Base-by-base conservation (phyloP, 2,329 filamentous ascomycete genomes). In the Thielaviopsis musarum region DNA sequence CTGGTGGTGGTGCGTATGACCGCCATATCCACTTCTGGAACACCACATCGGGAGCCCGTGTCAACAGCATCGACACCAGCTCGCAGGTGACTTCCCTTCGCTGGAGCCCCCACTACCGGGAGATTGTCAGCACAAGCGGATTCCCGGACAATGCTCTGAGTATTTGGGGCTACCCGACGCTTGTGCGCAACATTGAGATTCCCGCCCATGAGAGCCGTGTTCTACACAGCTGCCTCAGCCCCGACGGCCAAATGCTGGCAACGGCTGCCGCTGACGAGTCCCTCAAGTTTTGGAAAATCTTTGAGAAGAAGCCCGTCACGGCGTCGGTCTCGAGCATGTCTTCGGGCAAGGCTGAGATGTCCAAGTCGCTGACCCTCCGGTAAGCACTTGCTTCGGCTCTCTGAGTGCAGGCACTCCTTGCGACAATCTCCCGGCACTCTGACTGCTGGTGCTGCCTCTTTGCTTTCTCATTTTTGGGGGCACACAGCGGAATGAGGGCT, bases 1-100 rank as follows among this genome's bases (percentile, higher is more conserved):
- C 93, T 52, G 93, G 93, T 60, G 93, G 93, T 69, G 93, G 93
- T 66, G 94, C 89, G 52, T 94, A 96, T 72, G 93, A 98, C 71
- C 87, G 90, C 66, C 88, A 96, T 74, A 98, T 98, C 72, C 93
- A 98, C 78, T 98, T 98, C 82, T 98, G 93, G 93, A 98, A 98
- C 80, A 94, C 91, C 54, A 97, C 93, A 22, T 95, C 91, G 4
- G 93, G 93, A 62, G 91, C 93, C 58, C 88, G 93, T 66, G 91
- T 95, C 75, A 98, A 98, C 84, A 95, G 89, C 80, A 97, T 98
- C 72, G 91, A 97, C 72, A 97, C 93, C 49, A 93, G 93, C 62
- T 95, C 90, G 54, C 93, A 98, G 73, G 94, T 98, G 61, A 98
- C 93, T 65, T 93, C 87, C 66, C 82, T 98, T 60, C 85, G 90